Conservation (phyloP, 768 basidiomycete species). For the Psilocybe azurescens region DNA sequence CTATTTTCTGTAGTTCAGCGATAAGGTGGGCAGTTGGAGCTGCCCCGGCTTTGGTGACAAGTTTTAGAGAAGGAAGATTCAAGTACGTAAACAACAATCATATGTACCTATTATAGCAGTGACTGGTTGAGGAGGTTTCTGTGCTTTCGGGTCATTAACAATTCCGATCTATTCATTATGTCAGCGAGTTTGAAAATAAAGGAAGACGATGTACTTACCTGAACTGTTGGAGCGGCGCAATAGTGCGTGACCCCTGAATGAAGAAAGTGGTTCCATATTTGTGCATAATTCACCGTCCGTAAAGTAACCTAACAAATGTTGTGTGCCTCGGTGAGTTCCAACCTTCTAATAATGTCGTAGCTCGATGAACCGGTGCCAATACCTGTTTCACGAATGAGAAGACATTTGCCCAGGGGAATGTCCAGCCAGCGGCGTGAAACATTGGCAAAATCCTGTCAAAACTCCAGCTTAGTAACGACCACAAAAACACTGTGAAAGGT, state of each 20-base stretch:
- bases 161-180: conserved; percentile 67
- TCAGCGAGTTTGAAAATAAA: conserved; percentile 12
- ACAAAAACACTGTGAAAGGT: not conserved
- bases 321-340: too few species aligned
- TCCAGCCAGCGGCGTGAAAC: conserved; percentile 93
- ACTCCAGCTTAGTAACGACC: not conserved
- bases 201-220: conserved; percentile 46
- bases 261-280: conserved; percentile 83
- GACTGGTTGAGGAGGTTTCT: conserved; percentile 52
- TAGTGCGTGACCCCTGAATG: conserved; percentile 83
- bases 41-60: conserved; percentile 53
- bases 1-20: conserved; percentile 71
- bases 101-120: conserved; percentile 63
- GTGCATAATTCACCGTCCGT: conserved; percentile 69
- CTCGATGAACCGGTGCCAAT: conserved; percentile 11
- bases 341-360: not conserved
- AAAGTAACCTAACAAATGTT: conserved; percentile 82
- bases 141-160: conserved; percentile 68
- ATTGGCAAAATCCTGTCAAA: conserved; percentile 80
- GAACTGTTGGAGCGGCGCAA: conserved; percentile 89
- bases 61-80: not conserved
- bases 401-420: conserved; percentile 81
- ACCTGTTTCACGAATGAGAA: conserved; percentile 81
- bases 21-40: conserved; percentile 89
- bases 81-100: not conserved